These are phyloP conservation scores for Heliocybe sulcata DNA, from an alignment of 1,284 basidiomycete species.

Conservation along the genomic window DNA sequence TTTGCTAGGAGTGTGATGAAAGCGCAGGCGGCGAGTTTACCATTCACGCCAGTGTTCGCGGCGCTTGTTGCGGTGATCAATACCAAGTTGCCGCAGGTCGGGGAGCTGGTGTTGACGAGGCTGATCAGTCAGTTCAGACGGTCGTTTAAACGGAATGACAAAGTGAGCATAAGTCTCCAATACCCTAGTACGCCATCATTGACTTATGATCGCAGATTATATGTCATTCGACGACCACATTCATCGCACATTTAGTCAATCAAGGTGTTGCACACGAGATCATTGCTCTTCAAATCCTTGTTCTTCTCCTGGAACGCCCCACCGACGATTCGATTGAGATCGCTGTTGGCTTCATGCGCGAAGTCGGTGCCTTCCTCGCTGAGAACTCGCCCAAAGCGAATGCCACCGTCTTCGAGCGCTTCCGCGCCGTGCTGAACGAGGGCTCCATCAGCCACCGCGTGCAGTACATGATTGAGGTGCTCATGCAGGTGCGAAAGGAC, in stretches of 20 bases:
- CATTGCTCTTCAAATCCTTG: slow-evolving; percentile 90
- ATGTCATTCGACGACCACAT: slow-evolving; percentile 91
- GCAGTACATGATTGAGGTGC: slow-evolving; percentile 99
- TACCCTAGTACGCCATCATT: background rate
- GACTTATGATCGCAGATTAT: slow-evolving; percentile 49
- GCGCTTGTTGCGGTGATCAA: slow-evolving; percentile 94
- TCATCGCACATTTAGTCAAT: slow-evolving; percentile 96
- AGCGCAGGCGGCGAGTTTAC: slow-evolving; percentile 92
- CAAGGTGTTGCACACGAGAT: slow-evolving; percentile 94
- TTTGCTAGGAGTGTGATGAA: slow-evolving; percentile 96
- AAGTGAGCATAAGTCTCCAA: slow-evolving; percentile 45
- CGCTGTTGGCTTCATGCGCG: slow-evolving; percentile 94
- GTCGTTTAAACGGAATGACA: slow-evolving; percentile 96
- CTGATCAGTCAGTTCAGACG: slow-evolving; percentile 94
- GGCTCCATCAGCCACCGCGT: slow-evolving; percentile 92
- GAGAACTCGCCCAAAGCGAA: slow-evolving; percentile 96
- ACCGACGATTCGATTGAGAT: slow-evolving; percentile 99
- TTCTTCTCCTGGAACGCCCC: slow-evolving; percentile 90
- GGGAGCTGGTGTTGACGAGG: slow-evolving; percentile 84
- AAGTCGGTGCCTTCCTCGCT: slow-evolving; percentile 91
- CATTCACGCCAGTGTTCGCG: slow-evolving; percentile 97
- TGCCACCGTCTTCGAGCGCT: slow-evolving; percentile 89
- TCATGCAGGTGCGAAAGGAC: slow-evolving; percentile 97
- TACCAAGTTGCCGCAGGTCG: slow-evolving; percentile 94
- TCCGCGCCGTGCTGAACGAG: slow-evolving; percentile 95